A percentile compares a stretch with the other conserved stretches of the same genome.
Evolutionary conservation across 2,329 filamentous ascomycete genomes (phyloP).

Genomic region (Beauveria pseudobassiana): DNA sequence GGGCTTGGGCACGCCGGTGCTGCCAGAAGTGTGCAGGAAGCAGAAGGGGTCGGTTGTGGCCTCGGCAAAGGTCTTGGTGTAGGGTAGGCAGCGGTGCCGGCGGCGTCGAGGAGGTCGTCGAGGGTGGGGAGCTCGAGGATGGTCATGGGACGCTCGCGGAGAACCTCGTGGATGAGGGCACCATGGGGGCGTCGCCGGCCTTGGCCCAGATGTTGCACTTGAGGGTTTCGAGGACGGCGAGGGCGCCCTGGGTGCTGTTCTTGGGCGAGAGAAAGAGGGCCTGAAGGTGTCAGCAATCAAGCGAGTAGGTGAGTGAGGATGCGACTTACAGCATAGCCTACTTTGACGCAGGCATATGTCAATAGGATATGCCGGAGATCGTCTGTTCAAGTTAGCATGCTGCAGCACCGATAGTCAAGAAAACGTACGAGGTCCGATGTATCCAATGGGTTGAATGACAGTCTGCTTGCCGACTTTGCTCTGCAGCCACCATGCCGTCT

Average conservation of each 20-base stretch:
- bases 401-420: background rate
- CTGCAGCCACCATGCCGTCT: conserved; percentile 24
- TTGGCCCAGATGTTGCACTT: conserved; percentile 26
- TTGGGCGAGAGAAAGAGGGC: conserved; percentile 26
- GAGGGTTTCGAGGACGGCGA: conserved; percentile 25
- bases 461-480: conserved; percentile 15
- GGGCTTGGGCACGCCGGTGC: conserved; percentile 34
- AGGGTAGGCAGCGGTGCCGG: conserved; percentile 18
- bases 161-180: conserved; percentile 18
- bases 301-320: rapidly evolving
- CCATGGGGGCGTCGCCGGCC: conserved; percentile 13
- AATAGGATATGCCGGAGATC: conserved; percentile 24
- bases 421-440: conserved; percentile 27
- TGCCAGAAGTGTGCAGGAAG: conserved; percentile 34
- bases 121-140: conserved; percentile 22
- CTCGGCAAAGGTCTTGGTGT: conserved; percentile 25
- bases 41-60: conserved; percentile 28
- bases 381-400: conserved; percentile 15
- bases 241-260: conserved; percentile 25
- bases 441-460: conserved; percentile 19
- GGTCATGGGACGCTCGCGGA: conserved; percentile 20
- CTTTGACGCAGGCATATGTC: conserved; percentile 26
- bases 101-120: conserved; percentile 21
- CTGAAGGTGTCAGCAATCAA: background rate
- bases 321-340: conserved; percentile 20